These are phyloP conservation scores for Funneliformis geosporum DNA, from an alignment of 192 early-diverging fungal species.

Conservation along the genomic window DNA sequence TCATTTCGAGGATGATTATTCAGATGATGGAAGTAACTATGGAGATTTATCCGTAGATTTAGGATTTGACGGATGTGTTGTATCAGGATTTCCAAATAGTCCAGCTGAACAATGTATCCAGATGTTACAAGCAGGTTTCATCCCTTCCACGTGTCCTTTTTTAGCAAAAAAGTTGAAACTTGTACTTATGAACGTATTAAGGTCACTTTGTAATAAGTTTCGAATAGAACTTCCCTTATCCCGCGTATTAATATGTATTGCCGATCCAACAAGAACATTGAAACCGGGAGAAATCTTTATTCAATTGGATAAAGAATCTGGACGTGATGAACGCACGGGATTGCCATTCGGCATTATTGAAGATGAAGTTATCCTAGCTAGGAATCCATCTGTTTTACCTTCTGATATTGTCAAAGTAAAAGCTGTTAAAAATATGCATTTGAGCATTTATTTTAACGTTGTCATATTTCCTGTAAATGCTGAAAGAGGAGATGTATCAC, in stretches of 20 bases:
- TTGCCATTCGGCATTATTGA: constrained; percentile 30
- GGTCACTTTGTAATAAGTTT: constrained; percentile 31
- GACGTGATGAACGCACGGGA: constrained; percentile 34
- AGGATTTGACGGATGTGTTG: background rate
- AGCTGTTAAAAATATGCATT: constrained; percentile 7
- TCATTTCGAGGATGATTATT: background rate
- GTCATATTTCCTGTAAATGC: constrained; percentile 22
- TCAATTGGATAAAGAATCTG: constrained; percentile 31
- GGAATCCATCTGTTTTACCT: constrained; percentile 17
- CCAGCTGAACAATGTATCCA: constrained; percentile 31
- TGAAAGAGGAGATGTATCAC: background rate
- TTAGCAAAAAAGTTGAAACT: constrained; percentile 34
- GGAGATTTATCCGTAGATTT: background rate
- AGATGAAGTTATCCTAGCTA: constrained; percentile 34
- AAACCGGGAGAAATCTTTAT: constrained; percentile 36
- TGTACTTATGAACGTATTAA: constrained; percentile 29
- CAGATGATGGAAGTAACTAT: background rate
- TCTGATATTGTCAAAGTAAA: constrained; percentile 17
- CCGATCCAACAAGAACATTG: constrained; percentile 40
- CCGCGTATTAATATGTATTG: constrained; percentile 36
- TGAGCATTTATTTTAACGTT: constrained; percentile 22
- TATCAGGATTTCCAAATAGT: constrained; percentile 34
- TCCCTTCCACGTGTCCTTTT: constrained; percentile 32
- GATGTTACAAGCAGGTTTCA: constrained; percentile 42
- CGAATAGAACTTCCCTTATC: constrained; percentile 35